A percentile compares a stretch with the other conserved stretches of the same genome.
Conservation (phyloP, 2,329 filamentous ascomycete species). For the Beauveria scarabaeidicola region DNA sequence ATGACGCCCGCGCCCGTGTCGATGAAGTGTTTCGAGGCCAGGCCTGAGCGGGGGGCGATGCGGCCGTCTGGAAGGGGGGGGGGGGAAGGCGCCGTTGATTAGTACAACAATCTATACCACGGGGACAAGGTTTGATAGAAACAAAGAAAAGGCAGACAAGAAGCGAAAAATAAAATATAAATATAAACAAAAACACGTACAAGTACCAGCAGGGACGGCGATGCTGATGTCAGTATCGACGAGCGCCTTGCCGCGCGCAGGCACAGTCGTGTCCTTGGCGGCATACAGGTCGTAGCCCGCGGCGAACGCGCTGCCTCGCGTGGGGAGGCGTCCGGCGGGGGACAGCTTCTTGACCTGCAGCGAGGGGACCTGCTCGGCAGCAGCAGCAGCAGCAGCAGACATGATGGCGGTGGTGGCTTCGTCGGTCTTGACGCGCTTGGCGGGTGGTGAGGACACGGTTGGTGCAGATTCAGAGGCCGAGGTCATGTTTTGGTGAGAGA, state of each 20-base stretch:
- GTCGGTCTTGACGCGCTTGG: conserved; percentile 69
- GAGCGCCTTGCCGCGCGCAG: conserved; percentile 72
- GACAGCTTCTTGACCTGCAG: conserved; percentile 86
- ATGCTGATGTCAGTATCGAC: conserved; percentile 90
- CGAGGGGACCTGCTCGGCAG: conserved; percentile 35
- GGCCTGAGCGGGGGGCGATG: conserved; percentile 81
- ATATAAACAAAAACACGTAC: too few species aligned
- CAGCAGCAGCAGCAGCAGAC: too few species aligned
- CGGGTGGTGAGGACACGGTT: conserved; percentile 59
- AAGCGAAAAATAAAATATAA: too few species aligned
- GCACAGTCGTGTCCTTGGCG: conserved; percentile 64
- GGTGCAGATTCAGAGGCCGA: conserved; percentile 1
- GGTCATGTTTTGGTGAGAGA: not conserved
- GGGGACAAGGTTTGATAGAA: too few species aligned
- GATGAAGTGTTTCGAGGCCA: conserved; percentile 91
- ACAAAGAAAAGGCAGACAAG: not conserved
- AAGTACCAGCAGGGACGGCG: conserved; percentile 82
- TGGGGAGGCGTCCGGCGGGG: conserved; percentile 70
- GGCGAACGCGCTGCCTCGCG: conserved; percentile 78
- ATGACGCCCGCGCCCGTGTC: conserved; percentile 95
- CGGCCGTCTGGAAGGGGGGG: conserved; percentile 61
- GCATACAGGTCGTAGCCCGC: conserved; percentile 93
- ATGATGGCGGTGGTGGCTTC: conserved; percentile 25
- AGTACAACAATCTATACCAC: not conserved
- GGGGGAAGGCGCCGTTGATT: not conserved